Evolutionary conservation across 1,284 basidiomycete species (phyloP).

Genomic region (Naganishia liquefaciens): DNA sequence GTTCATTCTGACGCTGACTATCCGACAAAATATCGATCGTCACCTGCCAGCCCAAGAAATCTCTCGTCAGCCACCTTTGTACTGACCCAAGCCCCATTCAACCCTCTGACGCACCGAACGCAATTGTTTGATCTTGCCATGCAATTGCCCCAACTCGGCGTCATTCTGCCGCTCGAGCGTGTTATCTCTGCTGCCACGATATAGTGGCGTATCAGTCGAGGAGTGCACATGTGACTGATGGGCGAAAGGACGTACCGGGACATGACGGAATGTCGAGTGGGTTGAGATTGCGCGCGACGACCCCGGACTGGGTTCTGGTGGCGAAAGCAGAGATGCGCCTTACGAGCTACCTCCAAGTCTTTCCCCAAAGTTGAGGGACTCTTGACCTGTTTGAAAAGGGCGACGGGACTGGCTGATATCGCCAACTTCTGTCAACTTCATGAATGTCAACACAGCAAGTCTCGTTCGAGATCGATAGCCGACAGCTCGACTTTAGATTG

Average conservation of each 20-base stretch:
- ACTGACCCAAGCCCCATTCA: neutral
- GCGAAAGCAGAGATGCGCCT: too few relatives aligned
- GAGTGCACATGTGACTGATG: constrained; percentile 10
- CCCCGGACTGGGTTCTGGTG: too few relatives aligned
- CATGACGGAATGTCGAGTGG: neutral
- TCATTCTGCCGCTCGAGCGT: constrained; percentile 55
- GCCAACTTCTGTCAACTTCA: too few relatives aligned
- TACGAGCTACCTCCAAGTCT: too few relatives aligned
- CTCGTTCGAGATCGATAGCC: too few relatives aligned
- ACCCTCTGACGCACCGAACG: constrained; percentile 43
- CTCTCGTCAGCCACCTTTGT: neutral
- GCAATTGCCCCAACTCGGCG: constrained; percentile 50
- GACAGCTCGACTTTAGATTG: too few relatives aligned
- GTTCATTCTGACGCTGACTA: constrained; percentile 31
- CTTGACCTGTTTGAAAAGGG: too few relatives aligned
- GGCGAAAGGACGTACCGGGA: constrained; percentile 9
- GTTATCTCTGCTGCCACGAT: constrained; percentile 39
- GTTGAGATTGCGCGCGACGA: too few relatives aligned
- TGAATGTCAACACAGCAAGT: too few relatives aligned
- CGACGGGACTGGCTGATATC: too few relatives aligned
- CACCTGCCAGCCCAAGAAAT: constrained; percentile 5
- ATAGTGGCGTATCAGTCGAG: neutral
- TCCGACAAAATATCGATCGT: constrained; percentile 28
- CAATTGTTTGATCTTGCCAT: constrained; percentile 53
- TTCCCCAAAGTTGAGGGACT: too few relatives aligned